Evolutionary conservation across 306 rosid species (phyloP).

Genomic region (Myrica gale): DNA sequence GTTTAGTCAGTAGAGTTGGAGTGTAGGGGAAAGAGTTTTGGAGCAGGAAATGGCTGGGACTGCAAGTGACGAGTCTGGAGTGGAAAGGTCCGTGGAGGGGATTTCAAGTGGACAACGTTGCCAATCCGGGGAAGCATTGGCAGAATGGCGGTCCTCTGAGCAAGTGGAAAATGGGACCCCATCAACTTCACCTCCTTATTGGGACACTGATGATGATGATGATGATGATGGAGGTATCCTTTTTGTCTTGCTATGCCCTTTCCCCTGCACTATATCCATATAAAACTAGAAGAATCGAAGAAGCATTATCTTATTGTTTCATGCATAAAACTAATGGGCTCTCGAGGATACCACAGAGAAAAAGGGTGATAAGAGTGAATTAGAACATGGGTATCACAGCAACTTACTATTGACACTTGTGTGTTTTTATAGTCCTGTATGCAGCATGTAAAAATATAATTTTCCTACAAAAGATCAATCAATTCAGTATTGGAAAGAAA

Average conservation of each 20-base stretch:
- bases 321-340: not conserved
- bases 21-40: conserved; percentile 41
- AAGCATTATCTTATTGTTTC: not conserved
- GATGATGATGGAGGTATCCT: conserved; percentile 55
- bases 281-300: not conserved
- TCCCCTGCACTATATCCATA: not conserved
- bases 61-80: conserved; percentile 73
- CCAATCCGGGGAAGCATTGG: conserved; percentile 86
- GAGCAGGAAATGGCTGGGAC: conserved; percentile 78
- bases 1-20: conserved; percentile 37
- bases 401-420: not conserved
- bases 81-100: conserved; percentile 69
- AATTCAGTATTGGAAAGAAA: not conserved
- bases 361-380: no score
- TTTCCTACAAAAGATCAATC: not conserved
- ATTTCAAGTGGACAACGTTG: conserved; percentile 70
- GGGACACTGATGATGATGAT: conserved; percentile 92
- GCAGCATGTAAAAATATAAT: not conserved
- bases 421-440: not conserved
- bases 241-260: not conserved
- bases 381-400: not conserved
- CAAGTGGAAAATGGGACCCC: conserved; percentile 96
- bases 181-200: conserved; percentile 91
- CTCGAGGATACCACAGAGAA: not conserved
- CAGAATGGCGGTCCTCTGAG: conserved; percentile 96